These are phyloP conservation scores for Puccinellia tenuiflora DNA, from an alignment of 176 grass and related monocot species.

Conservation along the genomic window DNA sequence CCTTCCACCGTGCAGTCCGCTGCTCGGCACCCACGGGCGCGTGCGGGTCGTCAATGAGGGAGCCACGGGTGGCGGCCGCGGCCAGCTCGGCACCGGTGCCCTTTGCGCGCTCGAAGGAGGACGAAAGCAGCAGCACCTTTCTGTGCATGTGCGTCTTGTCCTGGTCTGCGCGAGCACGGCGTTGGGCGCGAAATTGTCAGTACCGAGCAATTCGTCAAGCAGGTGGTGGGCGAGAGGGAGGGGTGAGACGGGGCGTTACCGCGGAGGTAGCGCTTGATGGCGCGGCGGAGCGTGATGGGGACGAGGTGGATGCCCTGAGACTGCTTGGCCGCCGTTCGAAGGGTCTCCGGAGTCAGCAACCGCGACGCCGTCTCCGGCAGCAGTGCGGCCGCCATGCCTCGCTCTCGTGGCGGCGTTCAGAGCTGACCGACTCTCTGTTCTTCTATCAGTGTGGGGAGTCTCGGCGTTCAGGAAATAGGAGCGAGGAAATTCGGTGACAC, in stretches of 20 bases:
- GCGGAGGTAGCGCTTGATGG: constrained; percentile 82
- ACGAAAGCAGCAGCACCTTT: constrained; percentile 61
- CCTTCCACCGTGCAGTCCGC: constrained; percentile 62
- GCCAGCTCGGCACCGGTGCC: constrained; percentile 59
- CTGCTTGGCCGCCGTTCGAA: constrained; percentile 76
- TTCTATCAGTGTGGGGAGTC: neutral
- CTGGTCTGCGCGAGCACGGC: constrained; percentile 31
- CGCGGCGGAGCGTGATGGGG: constrained; percentile 67
- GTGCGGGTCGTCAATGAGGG: constrained; percentile 57
- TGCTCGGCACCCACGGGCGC: constrained; percentile 38
- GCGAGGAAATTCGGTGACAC: neutral
- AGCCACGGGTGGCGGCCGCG: constrained; percentile 39
- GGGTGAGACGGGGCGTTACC: constrained; percentile 21
- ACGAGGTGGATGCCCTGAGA: constrained; percentile 75
- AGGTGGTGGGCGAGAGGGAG: constrained; percentile 18
- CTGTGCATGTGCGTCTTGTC: constrained; percentile 73
- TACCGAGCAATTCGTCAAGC: constrained; percentile 19
- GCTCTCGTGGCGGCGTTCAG: constrained; percentile 2
- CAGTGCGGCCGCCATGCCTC: constrained; percentile 55
- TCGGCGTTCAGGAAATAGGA: neutral
- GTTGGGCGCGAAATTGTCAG: neutral
- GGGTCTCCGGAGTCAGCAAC: constrained; percentile 68
- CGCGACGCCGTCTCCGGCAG: constrained; percentile 51
- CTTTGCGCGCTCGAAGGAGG: constrained; percentile 69
- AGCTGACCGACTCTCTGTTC: neutral